These are phyloP conservation scores for Rubia occidens DNA, from an alignment of 305 asterid species.

Conservation along the genomic window DNA sequence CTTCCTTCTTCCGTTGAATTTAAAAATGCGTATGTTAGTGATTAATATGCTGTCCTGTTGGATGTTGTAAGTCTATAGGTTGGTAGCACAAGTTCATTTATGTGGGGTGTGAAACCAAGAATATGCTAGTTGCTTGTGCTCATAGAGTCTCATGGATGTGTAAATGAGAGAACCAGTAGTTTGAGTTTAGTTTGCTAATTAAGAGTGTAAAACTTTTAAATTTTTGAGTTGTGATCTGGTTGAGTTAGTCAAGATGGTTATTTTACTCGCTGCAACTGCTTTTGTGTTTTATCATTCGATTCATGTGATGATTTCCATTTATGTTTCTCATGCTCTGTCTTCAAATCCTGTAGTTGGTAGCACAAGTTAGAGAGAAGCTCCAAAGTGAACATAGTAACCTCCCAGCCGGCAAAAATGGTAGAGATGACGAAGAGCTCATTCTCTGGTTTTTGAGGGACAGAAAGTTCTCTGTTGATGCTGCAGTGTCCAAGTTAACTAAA, in stretches of 20 bases:
- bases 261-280: not conserved
- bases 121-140: not conserved
- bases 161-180: not conserved
- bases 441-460: conserved; percentile 85
- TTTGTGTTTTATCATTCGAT: not conserved
- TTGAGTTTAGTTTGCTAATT: not conserved
- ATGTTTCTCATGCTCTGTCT: conserved; percentile 12
- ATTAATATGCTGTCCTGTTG: not conserved
- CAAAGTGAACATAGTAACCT: conserved; percentile 46
- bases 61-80: not conserved
- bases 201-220: not conserved
- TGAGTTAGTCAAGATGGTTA: not conserved
- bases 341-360: conserved; percentile 48
- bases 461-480: conserved; percentile 57
- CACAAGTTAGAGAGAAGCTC: conserved; percentile 69
- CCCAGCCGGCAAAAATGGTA: conserved; percentile 71
- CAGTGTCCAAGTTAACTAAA: conserved; percentile 65
- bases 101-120: not conserved
- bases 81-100: not conserved
- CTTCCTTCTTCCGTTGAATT: not conserved
- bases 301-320: not conserved
- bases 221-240: not conserved
- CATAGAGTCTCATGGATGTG: not conserved
- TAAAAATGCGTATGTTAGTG: not conserved
- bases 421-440: conserved; percentile 87